Base-by-base conservation (phyloP, 148 eudicot genomes). In the Rhododendron molle region DNA sequence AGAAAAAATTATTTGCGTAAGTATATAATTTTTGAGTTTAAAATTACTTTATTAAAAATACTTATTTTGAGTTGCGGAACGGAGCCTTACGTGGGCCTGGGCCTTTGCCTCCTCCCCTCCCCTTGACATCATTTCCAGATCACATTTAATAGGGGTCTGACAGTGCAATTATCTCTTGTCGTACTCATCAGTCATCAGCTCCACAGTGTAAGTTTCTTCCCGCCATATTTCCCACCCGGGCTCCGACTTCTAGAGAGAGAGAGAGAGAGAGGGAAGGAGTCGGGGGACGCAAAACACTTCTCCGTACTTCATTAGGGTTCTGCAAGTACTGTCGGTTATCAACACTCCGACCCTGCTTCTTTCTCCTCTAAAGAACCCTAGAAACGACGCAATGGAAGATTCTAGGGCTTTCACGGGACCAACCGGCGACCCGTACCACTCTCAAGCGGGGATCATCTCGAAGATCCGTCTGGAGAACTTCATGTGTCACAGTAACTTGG, bases 401-500 rank as follows among this genome's bases (percentile, higher is more conserved):
- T 71, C 88, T 74, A 88, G 91, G 92, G 91, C 72, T 87, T 85
- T 36, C 60, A 73, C 80, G 65, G 83, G 84, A 32, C 78, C 86
- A 28, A 49, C 74, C 81, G 81, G 81, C 16, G 76, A 38, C 85
- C 40, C 89, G 80, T 5, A 44, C 88, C 49, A 85, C 49, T 28
- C 23, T 54, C 85, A 85, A 40, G 98, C 96, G 43, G 99, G 99
- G 5, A 93, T 93, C 5, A 92, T 95, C 83, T 85, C 89, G 12
- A 91, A 90, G 86, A 94, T 97, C 16, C 93, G 92, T 12, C 60
- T 97, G 1, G 98, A 97, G 87, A 95, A 97, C 85, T 97, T 97
- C 91, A 97, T 97, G 99, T 97, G 99, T 81, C 99, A 97, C 85
- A 90, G 91, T 26, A 92, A 85, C 87, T 83, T 97, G 85, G 94